Evolutionary conservation across 768 basidiomycete species (phyloP).

Genomic region (Mrakia gelida): DNA sequence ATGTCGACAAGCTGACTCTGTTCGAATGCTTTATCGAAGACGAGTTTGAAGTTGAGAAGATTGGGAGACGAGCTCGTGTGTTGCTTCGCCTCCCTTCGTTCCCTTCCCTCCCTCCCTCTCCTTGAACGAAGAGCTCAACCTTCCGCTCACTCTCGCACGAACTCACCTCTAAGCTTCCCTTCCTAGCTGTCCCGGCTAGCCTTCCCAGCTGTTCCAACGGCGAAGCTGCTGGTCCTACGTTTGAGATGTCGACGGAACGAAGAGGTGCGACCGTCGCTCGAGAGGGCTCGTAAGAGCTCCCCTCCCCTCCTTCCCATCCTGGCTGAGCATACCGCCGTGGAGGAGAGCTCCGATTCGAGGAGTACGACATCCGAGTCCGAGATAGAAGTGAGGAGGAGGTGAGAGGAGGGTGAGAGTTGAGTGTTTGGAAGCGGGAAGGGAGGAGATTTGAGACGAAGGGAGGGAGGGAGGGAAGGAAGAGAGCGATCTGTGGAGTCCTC

Average conservation of each 20-base stretch:
- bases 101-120: neutral
- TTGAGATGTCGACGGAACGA: neutral
- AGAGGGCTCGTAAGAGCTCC: neutral
- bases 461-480: neutral
- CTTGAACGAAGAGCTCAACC: too few species aligned
- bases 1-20: too few species aligned
- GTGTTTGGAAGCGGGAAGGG: neutral
- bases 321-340: too few species aligned
- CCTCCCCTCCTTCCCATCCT: too few species aligned
- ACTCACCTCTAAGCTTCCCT: constrained; percentile 2
- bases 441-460: neutral
- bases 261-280: neutral
- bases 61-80: neutral
- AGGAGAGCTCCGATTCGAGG: neutral
- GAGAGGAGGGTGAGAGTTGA: neutral
- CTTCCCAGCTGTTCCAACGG: constrained; percentile 5
- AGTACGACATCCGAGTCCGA: neutral
- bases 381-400: neutral
- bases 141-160: too few species aligned
- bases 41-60: neutral
- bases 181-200: neutral
- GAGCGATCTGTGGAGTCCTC: neutral
- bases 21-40: neutral
- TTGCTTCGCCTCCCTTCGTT: neutral
- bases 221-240: neutral